Evolutionary conservation across 2,329 filamentous ascomycete genomes (phyloP).

Genomic region (Blumeria graminis): DNA sequence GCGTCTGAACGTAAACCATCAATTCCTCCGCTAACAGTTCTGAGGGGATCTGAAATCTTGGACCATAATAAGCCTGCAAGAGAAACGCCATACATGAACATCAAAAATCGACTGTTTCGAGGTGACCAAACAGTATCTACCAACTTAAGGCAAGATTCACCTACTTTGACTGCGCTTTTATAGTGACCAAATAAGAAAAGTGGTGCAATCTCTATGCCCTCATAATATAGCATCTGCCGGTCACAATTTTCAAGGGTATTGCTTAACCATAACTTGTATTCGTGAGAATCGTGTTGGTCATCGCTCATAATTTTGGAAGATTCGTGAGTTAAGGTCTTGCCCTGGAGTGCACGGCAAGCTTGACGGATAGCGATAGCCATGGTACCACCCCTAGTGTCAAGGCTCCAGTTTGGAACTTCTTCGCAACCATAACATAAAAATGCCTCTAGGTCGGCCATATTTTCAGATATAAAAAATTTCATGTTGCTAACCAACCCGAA

Average conservation of each 20-base stretch:
- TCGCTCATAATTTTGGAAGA: slow-evolving; percentile 36
- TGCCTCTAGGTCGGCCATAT: slow-evolving; percentile 42
- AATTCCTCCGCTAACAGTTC: slow-evolving; percentile 4
- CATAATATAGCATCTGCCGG: slow-evolving; percentile 41
- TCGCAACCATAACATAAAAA: slow-evolving; percentile 47
- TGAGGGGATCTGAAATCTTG: slow-evolving; percentile 11
- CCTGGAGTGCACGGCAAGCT: slow-evolving; percentile 43
- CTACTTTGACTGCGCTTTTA: slow-evolving; percentile 30
- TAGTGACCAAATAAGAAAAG: slow-evolving; percentile 40
- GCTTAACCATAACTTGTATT: slow-evolving; percentile 34
- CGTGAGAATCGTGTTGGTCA: slow-evolving; percentile 32
- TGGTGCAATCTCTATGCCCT: slow-evolving; percentile 37
- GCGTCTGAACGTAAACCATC: slow-evolving; percentile 15
- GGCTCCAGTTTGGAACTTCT: slow-evolving; percentile 47
- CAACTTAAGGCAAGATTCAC: slow-evolving; percentile 23
- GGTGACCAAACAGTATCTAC: slow-evolving; percentile 31
- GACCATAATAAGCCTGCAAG: slow-evolving; percentile 24
- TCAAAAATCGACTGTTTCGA: slow-evolving; percentile 29
- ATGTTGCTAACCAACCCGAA: slow-evolving; percentile 42
- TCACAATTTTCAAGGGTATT: slow-evolving; percentile 29
- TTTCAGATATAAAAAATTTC: slow-evolving; percentile 45
- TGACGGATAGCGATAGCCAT: slow-evolving; percentile 43
- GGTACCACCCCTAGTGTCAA: slow-evolving; percentile 46
- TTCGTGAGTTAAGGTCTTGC: slow-evolving; percentile 34
- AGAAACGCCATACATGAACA: slow-evolving; percentile 36